These are phyloP conservation scores for Arachnomyces sp. DNA, from an alignment of 2,329 filamentous ascomycete genomes.

Conservation along the genomic window DNA sequence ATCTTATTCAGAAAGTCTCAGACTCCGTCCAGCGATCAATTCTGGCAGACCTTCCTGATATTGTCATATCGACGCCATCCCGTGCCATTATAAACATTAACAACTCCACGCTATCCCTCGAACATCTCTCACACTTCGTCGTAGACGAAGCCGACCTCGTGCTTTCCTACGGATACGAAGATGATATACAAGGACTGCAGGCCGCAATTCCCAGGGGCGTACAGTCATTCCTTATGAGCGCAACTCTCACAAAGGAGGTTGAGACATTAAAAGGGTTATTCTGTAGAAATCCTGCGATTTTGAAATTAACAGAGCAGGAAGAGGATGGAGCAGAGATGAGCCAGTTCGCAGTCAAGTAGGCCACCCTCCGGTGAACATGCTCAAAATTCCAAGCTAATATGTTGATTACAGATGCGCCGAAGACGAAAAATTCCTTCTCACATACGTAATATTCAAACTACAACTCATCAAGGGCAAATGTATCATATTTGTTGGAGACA, in stretches of 20 bases:
- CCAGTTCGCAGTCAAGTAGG: constrained; percentile 76
- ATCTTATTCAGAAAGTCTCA: constrained; percentile 82
- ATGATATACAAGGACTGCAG: constrained; percentile 74
- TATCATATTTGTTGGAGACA: constrained; percentile 74
- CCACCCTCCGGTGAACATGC: constrained; percentile 1
- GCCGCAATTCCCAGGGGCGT: constrained; percentile 72
- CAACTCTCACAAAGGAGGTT: constrained; percentile 80
- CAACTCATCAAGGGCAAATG: constrained; percentile 90
- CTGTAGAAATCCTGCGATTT: constrained; percentile 66
- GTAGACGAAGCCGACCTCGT: constrained; percentile 94
- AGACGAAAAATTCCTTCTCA: constrained; percentile 90
- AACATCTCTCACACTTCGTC: constrained; percentile 66
- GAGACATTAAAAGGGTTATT: constrained; percentile 79
- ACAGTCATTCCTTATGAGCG: constrained; percentile 89
- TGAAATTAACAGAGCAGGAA: constrained; percentile 78
- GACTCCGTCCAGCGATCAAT: constrained; percentile 81
- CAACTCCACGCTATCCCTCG: constrained; percentile 60
- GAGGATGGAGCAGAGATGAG: constrained; percentile 67
- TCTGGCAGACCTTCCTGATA: constrained; percentile 75
- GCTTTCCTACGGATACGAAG: constrained; percentile 86
- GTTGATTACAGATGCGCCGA: constrained; percentile 60
- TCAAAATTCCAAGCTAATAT: constrained; percentile 10
- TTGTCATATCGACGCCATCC: constrained; percentile 86
- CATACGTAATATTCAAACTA: constrained; percentile 91
- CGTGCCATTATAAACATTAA: constrained; percentile 71